A percentile compares a stretch with the other conserved stretches of the same genome.
Conservation (phyloP, 352 stramenopile species). For the Hyaloperonospora arabidopsidis region DNA sequence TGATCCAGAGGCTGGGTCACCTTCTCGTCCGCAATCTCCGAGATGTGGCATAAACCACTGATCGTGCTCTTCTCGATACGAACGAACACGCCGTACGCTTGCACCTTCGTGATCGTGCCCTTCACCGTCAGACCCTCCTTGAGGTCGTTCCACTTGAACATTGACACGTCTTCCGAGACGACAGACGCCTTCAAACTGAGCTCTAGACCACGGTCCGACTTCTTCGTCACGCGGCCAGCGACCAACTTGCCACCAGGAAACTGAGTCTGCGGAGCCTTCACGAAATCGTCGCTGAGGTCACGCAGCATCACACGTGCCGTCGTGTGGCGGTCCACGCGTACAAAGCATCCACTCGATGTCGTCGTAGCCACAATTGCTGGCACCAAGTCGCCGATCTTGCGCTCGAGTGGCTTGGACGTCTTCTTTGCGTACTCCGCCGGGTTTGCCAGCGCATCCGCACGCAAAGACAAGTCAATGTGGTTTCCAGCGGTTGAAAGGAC, state of each 20-base stretch:
- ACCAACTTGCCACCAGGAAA: constrained; percentile 93
- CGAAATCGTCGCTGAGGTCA: constrained; percentile 92
- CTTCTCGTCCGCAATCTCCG: constrained; percentile 92
- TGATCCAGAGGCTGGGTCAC: constrained; percentile 88
- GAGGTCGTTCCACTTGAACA: constrained; percentile 87
- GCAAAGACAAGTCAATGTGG: constrained; percentile 74
- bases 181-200: constrained; percentile 92
- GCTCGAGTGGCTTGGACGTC: constrained; percentile 19
- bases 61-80: constrained; percentile 93
- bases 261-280: constrained; percentile 83
- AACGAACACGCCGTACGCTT: constrained; percentile 94
- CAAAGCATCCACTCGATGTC: constrained; percentile 89
- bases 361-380: constrained; percentile 89
- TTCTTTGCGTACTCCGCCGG: constrained; percentile 51
- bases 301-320: constrained; percentile 90
- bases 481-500: constrained; percentile 45
- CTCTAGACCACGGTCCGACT: constrained; percentile 79
- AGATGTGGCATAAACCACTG: constrained; percentile 93
- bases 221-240: constrained; percentile 89
- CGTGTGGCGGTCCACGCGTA: constrained; percentile 84
- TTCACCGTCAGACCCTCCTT: constrained; percentile 88
- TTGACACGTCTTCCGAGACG: constrained; percentile 80
- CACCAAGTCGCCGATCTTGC: constrained; percentile 78
- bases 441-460: constrained; percentile 45
- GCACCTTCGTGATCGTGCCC: constrained; percentile 92